These are phyloP conservation scores for Rhodotorula sp. DNA, from an alignment of 1,284 basidiomycete species.

Conservation along the genomic window DNA sequence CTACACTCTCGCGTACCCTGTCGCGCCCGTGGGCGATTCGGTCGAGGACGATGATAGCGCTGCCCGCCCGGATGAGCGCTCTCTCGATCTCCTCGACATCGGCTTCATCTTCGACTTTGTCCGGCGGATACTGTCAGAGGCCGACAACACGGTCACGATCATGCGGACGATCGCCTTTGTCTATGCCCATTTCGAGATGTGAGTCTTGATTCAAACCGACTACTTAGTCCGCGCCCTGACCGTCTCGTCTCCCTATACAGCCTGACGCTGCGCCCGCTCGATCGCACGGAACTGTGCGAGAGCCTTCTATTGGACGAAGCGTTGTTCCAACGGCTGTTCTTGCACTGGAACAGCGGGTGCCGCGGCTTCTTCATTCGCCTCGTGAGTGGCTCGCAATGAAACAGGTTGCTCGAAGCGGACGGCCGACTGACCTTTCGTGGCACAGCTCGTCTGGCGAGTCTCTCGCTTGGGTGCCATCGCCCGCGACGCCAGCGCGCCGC, in stretches of 20 bases:
- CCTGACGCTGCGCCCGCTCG: constrained; percentile 51
- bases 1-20: constrained; percentile 44
- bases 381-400: constrained; percentile 40
- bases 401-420: neutral
- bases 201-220: neutral
- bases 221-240: neutral
- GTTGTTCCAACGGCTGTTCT: constrained; percentile 53
- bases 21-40: constrained; percentile 46
- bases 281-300: constrained; percentile 53
- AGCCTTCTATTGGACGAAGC: constrained; percentile 52
- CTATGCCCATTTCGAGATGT: constrained; percentile 56
- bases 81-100: constrained; percentile 50
- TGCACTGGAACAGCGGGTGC: constrained; percentile 56
- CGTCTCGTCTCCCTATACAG: constrained; percentile 32
- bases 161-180: constrained; percentile 56
- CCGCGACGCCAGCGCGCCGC: constrained; percentile 43
- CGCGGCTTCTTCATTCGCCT: constrained; percentile 50
- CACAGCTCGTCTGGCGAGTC: constrained; percentile 56
- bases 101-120: constrained; percentile 53
- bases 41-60: constrained; percentile 45
- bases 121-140: constrained; percentile 53
- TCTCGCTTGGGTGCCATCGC: constrained; percentile 51
- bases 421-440: constrained; percentile 19
- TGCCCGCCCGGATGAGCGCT: constrained; percentile 23
- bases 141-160: constrained; percentile 55